Percentiles rank a stretch among this genome's conserved stretches.
These are phyloP conservation scores for Cyberlindnera mississippiensis DNA, from an alignment of 805 yeast genomes.

Conservation along the genomic window DNA sequence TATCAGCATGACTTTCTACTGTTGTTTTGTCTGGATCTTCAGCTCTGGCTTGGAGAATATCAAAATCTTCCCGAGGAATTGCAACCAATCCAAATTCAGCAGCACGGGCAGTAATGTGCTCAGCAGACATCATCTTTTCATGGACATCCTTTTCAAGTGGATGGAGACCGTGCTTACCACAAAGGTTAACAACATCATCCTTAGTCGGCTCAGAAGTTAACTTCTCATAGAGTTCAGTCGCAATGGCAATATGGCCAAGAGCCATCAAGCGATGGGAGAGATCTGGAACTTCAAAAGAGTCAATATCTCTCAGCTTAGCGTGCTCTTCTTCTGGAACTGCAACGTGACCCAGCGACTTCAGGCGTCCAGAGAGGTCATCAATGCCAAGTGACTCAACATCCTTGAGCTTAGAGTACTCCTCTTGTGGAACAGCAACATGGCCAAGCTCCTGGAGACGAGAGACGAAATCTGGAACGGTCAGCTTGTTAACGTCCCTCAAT, in stretches of 20 bases:
- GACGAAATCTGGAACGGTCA: neutral
- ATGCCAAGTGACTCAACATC: constrained; percentile 3
- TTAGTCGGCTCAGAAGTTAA: constrained; percentile 8
- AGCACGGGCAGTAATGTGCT: constrained; percentile 7
- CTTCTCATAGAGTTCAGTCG: neutral
- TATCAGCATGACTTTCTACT: constrained; percentile 16
- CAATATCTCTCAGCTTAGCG: constrained; percentile 1
- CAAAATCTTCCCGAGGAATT: constrained; percentile 24
- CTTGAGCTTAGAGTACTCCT: constrained; percentile 5
- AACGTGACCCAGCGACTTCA: neutral
- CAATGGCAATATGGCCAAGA: neutral
- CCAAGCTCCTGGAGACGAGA: constrained; percentile 15
- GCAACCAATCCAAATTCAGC: constrained; percentile 9
- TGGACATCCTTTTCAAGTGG: constrained; percentile 8
- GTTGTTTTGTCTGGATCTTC: constrained; percentile 24
- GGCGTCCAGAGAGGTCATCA: neutral
- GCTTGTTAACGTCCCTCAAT: neutral
- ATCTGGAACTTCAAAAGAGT: constrained; percentile 1
- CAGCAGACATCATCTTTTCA: constrained; percentile 13
- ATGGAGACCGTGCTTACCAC: constrained; percentile 9
- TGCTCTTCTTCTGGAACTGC: neutral
- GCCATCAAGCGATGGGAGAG: neutral
- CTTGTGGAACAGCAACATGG: constrained; percentile 17
- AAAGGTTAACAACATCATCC: constrained; percentile 5
- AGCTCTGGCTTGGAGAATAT: constrained; percentile 18